Evolutionary conservation across 306 rosid species (phyloP).

Genomic region (Prunus armeniaca): DNA sequence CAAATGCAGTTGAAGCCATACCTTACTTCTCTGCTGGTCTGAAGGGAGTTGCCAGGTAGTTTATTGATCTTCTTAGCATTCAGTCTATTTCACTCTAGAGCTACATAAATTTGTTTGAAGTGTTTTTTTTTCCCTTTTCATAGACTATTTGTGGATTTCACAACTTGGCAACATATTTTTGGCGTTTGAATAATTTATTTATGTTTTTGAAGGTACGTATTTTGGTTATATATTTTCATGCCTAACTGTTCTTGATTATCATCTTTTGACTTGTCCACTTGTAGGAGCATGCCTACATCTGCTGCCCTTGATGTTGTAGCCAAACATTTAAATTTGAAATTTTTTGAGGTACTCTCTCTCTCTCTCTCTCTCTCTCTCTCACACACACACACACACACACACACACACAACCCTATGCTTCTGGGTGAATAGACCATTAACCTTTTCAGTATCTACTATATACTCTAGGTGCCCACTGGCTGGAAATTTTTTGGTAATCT

Average conservation of each 20-base stretch:
- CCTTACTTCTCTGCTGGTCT: conserved; percentile 92
- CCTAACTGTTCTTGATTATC: background rate
- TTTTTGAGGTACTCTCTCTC: conserved; percentile 88
- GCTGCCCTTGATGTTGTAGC: conserved; percentile 99
- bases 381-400: too few relatives aligned
- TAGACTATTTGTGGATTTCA: background rate
- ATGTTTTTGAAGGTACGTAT: background rate
- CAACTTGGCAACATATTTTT: background rate
- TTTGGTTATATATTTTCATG: background rate
- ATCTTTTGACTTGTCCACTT: conserved; percentile 22
- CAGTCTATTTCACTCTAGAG: background rate
- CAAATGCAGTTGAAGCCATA: conserved; percentile 95
- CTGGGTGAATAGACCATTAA: background rate
- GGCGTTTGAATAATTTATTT: background rate
- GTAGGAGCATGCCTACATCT: conserved; percentile 99
- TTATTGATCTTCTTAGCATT: background rate
- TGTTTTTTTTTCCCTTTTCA: background rate
- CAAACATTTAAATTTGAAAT: conserved; percentile 79
- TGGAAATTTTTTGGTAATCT: conserved; percentile 98
- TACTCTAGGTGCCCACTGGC: conserved; percentile 89
- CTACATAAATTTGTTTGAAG: background rate
- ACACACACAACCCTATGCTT: background rate
- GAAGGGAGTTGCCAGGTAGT: conserved; percentile 99
- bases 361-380: conserved; percentile 6
- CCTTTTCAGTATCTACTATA: conserved; percentile 2